Base-by-base conservation (phyloP, 257 asterid species). In the Fraxinus excelsior region DNA sequence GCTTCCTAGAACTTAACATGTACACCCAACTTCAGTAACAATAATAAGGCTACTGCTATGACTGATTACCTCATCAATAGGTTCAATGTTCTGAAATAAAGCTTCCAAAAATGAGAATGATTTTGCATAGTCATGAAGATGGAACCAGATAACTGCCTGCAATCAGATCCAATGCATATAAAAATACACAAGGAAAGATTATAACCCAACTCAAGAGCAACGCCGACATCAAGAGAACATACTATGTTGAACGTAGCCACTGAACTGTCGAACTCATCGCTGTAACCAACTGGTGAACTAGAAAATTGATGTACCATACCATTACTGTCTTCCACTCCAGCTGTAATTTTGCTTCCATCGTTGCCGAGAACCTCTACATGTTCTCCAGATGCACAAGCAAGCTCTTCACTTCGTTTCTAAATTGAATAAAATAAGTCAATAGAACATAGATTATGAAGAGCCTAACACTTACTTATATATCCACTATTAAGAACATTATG, bases 71-170 rank as follows among this genome's bases (percentile, higher is more conserved):
- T 90, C 99, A 58, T 91, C 97, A 82, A 94, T 82, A 29, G 96
- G 97, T 87, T 87, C 94, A 78, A 92, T 90, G 79, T 90, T 89
- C 90, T 89, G 95, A 90, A 82, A 94, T 85, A 94, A 85, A 26
- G 85, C 68, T 72, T 94, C 96, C 92, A 94, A 85, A 80, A 83
- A 87, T 18, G 91, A 81, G 84, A 88, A 90, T 23, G 99, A 84
- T 81, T 83, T 91, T 25, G 88, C 82, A 84, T 92, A 89, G 71
- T 94, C 97, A 83, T 92, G 99, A 81, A 91, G 97, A 87, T 89
- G 92, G 84, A 87, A 94, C 97, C 97, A 92, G 75, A 84, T 80
- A 75, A 92, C 95, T 56, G 99, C 99, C 99, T 94, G 93, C 84
- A 85, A 70, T 70, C 49, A 82, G 76, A 80, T 75, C 35, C 73